These are phyloP conservation scores for Aspergillus sp. DNA, from an alignment of 2,329 filamentous ascomycete species.

Conservation along the genomic window DNA sequence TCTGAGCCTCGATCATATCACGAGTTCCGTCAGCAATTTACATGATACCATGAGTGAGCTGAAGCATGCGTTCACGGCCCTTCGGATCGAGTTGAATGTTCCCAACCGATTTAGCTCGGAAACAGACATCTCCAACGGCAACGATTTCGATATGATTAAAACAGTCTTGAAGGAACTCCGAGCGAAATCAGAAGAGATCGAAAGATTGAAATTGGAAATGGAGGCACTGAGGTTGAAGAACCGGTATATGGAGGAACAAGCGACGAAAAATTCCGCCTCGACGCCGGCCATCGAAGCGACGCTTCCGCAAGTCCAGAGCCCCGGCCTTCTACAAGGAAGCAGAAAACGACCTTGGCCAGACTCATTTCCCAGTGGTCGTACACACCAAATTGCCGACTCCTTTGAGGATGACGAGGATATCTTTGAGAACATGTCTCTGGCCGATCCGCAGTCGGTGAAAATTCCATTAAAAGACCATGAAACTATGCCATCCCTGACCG, in stretches of 20 bases:
- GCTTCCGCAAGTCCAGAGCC: conserved; percentile 28
- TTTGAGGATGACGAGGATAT: conserved; percentile 28
- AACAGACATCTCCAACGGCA: conserved; percentile 10
- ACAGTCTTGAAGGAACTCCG: conserved; percentile 35
- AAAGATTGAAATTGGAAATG: conserved; percentile 33
- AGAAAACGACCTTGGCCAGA: conserved; percentile 29
- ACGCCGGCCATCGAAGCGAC: conserved; percentile 6
- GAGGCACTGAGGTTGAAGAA: conserved; percentile 33
- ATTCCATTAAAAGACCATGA: conserved; percentile 19
- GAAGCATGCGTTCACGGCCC: conserved; percentile 33
- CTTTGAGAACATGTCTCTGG: conserved; percentile 22
- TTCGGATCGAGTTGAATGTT: conserved; percentile 33
- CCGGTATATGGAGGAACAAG: conserved; percentile 27
- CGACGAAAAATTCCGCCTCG: conserved; percentile 7
- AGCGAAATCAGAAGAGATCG: conserved; percentile 34
- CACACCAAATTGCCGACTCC: conserved; percentile 25
- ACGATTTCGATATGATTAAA: conserved; percentile 32
- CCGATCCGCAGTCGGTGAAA: conserved; percentile 16
- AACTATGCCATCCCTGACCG: background rate
- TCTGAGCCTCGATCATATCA: conserved; percentile 33
- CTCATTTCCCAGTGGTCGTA: conserved; percentile 17
- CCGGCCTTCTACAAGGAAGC: conserved; percentile 28
- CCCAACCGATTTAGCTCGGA: conserved; percentile 20
- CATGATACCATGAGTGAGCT: conserved; percentile 37
- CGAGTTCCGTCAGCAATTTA: conserved; percentile 32